These are phyloP conservation scores for Diplosphaera chodatii DNA, from an alignment of 139 green algal species.

Conservation along the genomic window DNA sequence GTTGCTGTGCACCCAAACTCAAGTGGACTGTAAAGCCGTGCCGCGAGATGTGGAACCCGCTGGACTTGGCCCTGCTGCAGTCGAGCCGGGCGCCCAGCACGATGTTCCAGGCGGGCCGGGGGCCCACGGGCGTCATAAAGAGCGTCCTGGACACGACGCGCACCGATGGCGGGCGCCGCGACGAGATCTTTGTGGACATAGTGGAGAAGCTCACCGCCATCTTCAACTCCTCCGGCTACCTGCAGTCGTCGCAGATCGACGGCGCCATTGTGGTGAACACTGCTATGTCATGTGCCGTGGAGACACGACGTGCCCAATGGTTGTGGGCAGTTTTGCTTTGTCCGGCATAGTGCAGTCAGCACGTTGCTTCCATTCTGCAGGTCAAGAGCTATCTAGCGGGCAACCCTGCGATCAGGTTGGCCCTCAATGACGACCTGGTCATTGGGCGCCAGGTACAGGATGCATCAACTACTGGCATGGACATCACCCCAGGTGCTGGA, in stretches of 20 bases:
- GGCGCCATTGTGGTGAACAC: slow-evolving; percentile 76
- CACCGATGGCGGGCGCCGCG: slow-evolving; percentile 48
- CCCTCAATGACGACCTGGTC: slow-evolving; percentile 75
- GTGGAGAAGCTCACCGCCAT: slow-evolving; percentile 90
- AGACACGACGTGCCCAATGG: too few species aligned
- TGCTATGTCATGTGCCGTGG: too few species aligned
- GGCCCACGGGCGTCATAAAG: slow-evolving; percentile 82
- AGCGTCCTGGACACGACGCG: slow-evolving; percentile 74
- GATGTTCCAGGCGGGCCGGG: slow-evolving; percentile 41
- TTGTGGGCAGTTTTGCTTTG: too few species aligned
- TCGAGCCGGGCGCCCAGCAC: background rate
- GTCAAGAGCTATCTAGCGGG: slow-evolving; percentile 79
- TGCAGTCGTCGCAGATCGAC: slow-evolving; percentile 78
- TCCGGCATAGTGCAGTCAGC: too few species aligned
- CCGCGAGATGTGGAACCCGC: too few species aligned
- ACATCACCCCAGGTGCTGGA: too few species aligned
- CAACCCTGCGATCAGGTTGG: slow-evolving; percentile 78
- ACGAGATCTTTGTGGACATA: slow-evolving; percentile 99
- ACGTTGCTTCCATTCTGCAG: slow-evolving; percentile 12
- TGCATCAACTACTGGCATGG: too few species aligned
- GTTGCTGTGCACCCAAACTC: too few species aligned
- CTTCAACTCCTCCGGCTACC: slow-evolving; percentile 80
- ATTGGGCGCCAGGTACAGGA: slow-evolving; percentile 20
- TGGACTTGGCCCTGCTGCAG: too few species aligned
- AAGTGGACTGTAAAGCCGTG: too few species aligned